Evolutionary conservation across 345 rosid species (phyloP).

Genomic region (Anastatica hierochuntica): DNA sequence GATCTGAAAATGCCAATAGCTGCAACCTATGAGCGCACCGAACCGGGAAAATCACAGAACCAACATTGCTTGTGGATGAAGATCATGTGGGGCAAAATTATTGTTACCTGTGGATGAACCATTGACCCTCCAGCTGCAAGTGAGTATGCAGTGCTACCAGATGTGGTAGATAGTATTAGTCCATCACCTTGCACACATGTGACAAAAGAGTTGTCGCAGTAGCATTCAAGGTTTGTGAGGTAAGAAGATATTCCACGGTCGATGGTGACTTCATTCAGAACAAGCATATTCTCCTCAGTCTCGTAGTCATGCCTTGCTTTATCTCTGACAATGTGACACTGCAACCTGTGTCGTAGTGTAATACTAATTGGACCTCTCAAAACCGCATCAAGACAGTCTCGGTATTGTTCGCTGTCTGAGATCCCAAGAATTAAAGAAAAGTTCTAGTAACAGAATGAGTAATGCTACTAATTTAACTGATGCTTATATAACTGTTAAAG

Average conservation of each 20-base stretch:
- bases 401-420: constrained; percentile 79
- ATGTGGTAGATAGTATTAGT: constrained; percentile 82
- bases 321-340: constrained; percentile 73
- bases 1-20: not conserved
- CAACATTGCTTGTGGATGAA: not conserved
- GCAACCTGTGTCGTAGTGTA: constrained; percentile 81
- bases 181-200: constrained; percentile 99
- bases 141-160: constrained; percentile 99
- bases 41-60: not conserved
- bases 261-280: constrained; percentile 93
- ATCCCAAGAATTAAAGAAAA: constrained; percentile 11
- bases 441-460: not conserved
- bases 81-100: not conserved
- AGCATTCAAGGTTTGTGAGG: constrained; percentile 97
- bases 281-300: constrained; percentile 70
- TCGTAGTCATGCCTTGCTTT: constrained; percentile 65
- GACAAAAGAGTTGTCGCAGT: constrained; percentile 85
- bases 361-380: constrained; percentile 86
- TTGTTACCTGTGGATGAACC: constrained; percentile 94
- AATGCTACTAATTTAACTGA: not conserved
- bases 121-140: constrained; percentile 99
- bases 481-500: not conserved
- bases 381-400: constrained; percentile 67
- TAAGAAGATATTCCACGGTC: constrained; percentile 93
- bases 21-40: not conserved